phyloP scores from a whole-genome alignment of 2,329 filamentous ascomycete genomes.

The Neoarthrinium moseri region DNA sequence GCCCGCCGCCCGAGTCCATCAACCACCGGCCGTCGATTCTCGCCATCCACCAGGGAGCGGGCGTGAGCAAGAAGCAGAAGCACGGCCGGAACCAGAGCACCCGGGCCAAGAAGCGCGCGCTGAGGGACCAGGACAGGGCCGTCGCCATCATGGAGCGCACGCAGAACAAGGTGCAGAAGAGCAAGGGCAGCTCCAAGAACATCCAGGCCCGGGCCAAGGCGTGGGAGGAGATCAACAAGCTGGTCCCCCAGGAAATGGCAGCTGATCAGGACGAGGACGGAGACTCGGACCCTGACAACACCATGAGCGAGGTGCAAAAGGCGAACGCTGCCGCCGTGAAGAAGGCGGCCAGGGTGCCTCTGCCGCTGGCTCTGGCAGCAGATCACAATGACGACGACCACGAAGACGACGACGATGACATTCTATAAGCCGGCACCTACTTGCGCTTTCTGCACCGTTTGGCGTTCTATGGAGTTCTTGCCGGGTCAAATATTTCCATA shows the following conservation, averaged over 20 bases:
- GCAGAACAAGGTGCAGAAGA: slow-evolving; percentile 53
- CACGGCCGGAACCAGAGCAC: slow-evolving; percentile 54
- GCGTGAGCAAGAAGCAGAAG: slow-evolving; percentile 67
- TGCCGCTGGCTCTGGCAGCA: slow-evolving; percentile 12
- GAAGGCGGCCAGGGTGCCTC: slow-evolving; percentile 2
- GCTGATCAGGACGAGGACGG: slow-evolving; percentile 16
- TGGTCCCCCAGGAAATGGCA: slow-evolving; percentile 19
- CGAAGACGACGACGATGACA: slow-evolving; percentile 19
- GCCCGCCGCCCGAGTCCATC: slow-evolving; percentile 46
- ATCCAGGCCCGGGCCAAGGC: slow-evolving; percentile 50
- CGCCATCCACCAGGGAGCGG: slow-evolving; percentile 63
- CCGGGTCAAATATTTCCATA: not conserved
- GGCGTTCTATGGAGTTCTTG: slow-evolving; percentile 9
- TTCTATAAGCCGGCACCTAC: slow-evolving; percentile 15
- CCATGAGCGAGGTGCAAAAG: slow-evolving; percentile 18
- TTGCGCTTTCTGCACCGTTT: not conserved
- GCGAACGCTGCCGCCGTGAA: slow-evolving; percentile 4
- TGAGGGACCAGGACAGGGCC: slow-evolving; percentile 58
- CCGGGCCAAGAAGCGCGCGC: slow-evolving; percentile 55
- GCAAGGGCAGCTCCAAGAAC: slow-evolving; percentile 44
- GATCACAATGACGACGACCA: slow-evolving; percentile 14
- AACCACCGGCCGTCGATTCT: slow-evolving; percentile 64
- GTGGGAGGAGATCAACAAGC: slow-evolving; percentile 60
- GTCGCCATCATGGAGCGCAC: slow-evolving; percentile 60
- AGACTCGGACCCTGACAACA: slow-evolving; percentile 19